Conservation (phyloP, 176 grass and related monocot species). For the Carex myosuroides region DNA sequence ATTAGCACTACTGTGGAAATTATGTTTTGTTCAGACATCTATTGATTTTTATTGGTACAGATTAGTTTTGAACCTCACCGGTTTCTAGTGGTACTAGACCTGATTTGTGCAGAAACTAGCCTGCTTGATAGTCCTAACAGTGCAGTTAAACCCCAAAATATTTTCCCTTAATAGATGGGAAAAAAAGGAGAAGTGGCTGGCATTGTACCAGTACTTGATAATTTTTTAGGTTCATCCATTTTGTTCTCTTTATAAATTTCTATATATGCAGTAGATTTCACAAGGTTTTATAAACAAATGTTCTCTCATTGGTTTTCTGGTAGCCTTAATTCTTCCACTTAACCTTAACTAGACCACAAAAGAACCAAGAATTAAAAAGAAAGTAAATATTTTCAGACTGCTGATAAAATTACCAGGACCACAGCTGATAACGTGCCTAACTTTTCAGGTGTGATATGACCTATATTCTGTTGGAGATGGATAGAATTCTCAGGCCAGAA, state of each 20-base stretch:
- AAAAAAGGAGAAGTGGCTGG: neutral
- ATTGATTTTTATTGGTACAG: neutral
- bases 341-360: neutral
- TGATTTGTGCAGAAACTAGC: neutral
- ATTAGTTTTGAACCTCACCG: neutral
- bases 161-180: neutral
- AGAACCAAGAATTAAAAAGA: neutral
- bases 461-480: constrained; percentile 65
- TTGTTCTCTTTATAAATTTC: neutral
- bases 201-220: neutral
- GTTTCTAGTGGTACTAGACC: neutral
- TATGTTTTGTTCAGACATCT: neutral
- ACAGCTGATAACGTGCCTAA: neutral
- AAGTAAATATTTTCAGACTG: neutral
- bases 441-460: constrained; percentile 57
- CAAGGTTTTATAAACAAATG: neutral
- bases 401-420: neutral
- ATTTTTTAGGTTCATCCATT: neutral
- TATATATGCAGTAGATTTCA: neutral
- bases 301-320: neutral
- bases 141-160: neutral
- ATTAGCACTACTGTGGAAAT: neutral
- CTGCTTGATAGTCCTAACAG: neutral
- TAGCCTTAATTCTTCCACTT: neutral
- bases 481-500: constrained; percentile 68